phyloP scores from a whole-genome alignment of 1,139 yeast species.

The Pichia sp. region DNA sequence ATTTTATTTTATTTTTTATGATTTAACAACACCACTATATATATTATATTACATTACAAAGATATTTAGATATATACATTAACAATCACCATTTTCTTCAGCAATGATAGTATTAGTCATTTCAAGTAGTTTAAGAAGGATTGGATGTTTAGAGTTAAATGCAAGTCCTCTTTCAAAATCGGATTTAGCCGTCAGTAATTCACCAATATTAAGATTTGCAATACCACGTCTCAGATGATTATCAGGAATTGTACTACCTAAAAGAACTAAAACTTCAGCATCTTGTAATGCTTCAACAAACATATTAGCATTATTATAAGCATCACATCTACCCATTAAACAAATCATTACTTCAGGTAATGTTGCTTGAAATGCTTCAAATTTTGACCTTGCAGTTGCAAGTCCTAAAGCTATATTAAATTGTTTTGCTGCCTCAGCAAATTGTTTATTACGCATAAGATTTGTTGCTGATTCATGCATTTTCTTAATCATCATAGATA shows the following conservation, averaged over 20 bases:
- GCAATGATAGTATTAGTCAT: slow-evolving; percentile 42
- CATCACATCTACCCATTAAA: slow-evolving; percentile 78
- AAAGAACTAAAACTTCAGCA: slow-evolving; percentile 60
- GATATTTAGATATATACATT: neutral
- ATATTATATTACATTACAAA: too few species aligned
- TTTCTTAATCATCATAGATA: slow-evolving; percentile 63
- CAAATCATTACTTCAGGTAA: slow-evolving; percentile 70
- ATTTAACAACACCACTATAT: too few species aligned
- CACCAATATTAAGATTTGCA: slow-evolving; percentile 63
- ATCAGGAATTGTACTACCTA: slow-evolving; percentile 67
- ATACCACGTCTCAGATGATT: slow-evolving; percentile 80
- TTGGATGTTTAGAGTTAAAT: slow-evolving; percentile 49
- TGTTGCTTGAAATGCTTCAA: slow-evolving; percentile 78
- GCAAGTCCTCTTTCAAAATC: slow-evolving; percentile 75
- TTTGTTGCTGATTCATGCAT: slow-evolving; percentile 68
- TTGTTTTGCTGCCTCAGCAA: slow-evolving; percentile 66
- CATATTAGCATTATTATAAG: slow-evolving; percentile 57
- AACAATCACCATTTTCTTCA: slow-evolving; percentile 21
- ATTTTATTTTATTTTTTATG: too few species aligned
- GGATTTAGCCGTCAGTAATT: slow-evolving; percentile 64
- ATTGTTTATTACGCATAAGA: slow-evolving; percentile 55
- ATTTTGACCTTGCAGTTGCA: slow-evolving; percentile 71
- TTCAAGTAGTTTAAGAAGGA: slow-evolving; percentile 39
- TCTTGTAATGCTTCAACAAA: slow-evolving; percentile 76
- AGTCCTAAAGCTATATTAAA: slow-evolving; percentile 74